phyloP scores from a whole-genome alignment of 495 filamentous ascomycete species.

The Podospora sp. region DNA sequence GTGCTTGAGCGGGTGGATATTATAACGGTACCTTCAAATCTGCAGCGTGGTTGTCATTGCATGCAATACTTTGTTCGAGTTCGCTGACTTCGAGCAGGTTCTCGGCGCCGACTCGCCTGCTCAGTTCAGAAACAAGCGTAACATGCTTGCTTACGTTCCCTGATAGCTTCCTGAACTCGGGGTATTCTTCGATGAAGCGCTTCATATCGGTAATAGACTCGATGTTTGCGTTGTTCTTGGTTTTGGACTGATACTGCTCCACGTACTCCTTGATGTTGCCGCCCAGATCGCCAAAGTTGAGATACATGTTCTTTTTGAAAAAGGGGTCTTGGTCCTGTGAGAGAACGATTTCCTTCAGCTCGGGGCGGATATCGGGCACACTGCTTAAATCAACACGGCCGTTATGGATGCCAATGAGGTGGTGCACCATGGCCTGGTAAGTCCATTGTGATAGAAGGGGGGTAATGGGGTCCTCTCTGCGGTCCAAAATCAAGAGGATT shows the following conservation, averaged over 20 bases:
- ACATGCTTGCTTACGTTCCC: conserved; percentile 99
- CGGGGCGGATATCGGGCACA: conserved; percentile 85
- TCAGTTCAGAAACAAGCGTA: conserved; percentile 90
- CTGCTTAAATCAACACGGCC: conserved; percentile 85
- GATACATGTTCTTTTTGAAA: conserved; percentile 99
- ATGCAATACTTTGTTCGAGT: conserved; percentile 93
- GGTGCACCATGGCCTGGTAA: conserved; percentile 99
- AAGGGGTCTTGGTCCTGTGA: conserved; percentile 98
- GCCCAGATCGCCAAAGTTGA: conserved; percentile 96
- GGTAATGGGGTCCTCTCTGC: conserved; percentile 95
- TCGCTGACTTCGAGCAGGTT: conserved; percentile 91
- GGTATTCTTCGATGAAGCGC: conserved; percentile 97
- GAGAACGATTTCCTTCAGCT: conserved; percentile 92
- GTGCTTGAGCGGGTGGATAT: not conserved
- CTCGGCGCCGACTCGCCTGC: conserved; percentile 79
- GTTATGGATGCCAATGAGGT: conserved; percentile 89
- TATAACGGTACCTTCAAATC: conserved; percentile 74
- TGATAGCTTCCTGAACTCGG: conserved; percentile 93
- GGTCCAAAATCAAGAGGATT: conserved; percentile 85
- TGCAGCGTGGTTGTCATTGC: conserved; percentile 87
- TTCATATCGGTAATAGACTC: conserved; percentile 99
- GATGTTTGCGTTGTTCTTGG: conserved; percentile 88
- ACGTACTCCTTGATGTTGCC: conserved; percentile 99
- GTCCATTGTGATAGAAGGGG: conserved; percentile 97
- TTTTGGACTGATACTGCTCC: conserved; percentile 94